phyloP scores from a whole-genome alignment of 768 basidiomycete species.

The Rhizopogon sp. region DNA sequence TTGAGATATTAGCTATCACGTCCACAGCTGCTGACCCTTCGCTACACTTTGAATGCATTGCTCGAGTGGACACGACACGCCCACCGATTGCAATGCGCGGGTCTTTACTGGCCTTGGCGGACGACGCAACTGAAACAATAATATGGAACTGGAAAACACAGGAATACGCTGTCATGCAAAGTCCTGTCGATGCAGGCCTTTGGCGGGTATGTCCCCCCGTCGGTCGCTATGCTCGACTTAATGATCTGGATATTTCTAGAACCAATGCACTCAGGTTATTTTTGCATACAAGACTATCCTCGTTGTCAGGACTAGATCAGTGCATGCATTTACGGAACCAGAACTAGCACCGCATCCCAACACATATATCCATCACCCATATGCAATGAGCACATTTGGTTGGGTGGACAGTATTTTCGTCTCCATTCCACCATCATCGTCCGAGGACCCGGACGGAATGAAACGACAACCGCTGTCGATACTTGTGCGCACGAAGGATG shows the following conservation, averaged over 20 bases:
- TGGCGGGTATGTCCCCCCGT: slow-evolving; percentile 21
- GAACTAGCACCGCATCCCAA: slow-evolving; percentile 23
- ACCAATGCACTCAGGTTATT: slow-evolving; percentile 49
- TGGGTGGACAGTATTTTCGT: slow-evolving; percentile 63
- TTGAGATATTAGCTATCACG: slow-evolving; percentile 25
- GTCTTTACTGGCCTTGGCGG: slow-evolving; percentile 49
- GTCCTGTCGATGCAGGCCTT: slow-evolving; percentile 26
- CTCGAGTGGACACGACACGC: slow-evolving; percentile 34
- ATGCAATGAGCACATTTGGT: slow-evolving; percentile 51
- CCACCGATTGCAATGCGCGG: slow-evolving; percentile 47
- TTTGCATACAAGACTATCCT: slow-evolving; percentile 44
- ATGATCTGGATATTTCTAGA: slow-evolving; percentile 23
- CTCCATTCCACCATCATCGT: slow-evolving; percentile 9
- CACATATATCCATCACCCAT: slow-evolving; percentile 25
- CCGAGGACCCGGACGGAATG: neutral
- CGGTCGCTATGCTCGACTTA: neutral
- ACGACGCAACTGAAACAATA: slow-evolving; percentile 45
- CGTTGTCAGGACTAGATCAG: slow-evolving; percentile 54
- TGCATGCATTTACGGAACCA: slow-evolving; percentile 52
- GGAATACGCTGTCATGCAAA: slow-evolving; percentile 41
- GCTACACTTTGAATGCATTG: slow-evolving; percentile 25
- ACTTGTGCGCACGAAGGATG: slow-evolving; percentile 52
- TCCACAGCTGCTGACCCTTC: slow-evolving; percentile 1
- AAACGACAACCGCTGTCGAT: slow-evolving; percentile 27
- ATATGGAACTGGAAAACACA: slow-evolving; percentile 51